A percentile compares a stretch with the other conserved stretches of the same genome.
Evolutionary conservation across 2,329 filamentous ascomycete species (phyloP).

Genomic region (Cytospora paraplurivora): DNA sequence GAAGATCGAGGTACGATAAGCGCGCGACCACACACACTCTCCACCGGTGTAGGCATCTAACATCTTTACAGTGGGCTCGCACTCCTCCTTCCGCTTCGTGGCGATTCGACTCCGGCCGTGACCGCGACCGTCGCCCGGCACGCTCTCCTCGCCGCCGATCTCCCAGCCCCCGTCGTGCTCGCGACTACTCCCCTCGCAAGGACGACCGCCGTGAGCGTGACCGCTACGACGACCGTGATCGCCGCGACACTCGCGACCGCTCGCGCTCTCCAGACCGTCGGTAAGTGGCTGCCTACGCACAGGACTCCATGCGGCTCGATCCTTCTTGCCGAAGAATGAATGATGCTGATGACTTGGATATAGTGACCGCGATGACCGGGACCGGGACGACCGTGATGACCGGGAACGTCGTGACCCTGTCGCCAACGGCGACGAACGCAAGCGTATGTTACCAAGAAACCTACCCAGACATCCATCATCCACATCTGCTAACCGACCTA

Average conservation of each 20-base stretch:
- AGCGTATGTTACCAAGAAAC: conserved; percentile 60
- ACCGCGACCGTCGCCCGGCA: conserved; percentile 65
- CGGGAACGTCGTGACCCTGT: conserved; percentile 75
- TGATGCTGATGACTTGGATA: conserved; percentile 35
- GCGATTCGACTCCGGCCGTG: conserved; percentile 92
- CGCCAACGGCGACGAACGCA: conserved; percentile 84
- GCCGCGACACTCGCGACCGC: conserved; percentile 71
- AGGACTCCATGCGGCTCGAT: background rate
- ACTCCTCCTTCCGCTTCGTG: conserved; percentile 97
- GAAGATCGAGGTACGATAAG: conserved; percentile 84
- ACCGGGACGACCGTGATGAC: conserved; percentile 68
- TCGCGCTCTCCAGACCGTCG: conserved; percentile 70
- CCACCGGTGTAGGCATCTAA: conserved; percentile 28
- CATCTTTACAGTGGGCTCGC: conserved; percentile 79
- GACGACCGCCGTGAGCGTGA: conserved; percentile 83
- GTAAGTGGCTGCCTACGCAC: conserved; percentile 40
- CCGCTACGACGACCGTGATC: conserved; percentile 75
- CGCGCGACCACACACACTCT: conserved; percentile 5
- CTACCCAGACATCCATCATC: conserved; percentile 39
- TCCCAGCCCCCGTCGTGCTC: conserved; percentile 71
- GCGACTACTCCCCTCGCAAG: conserved; percentile 85
- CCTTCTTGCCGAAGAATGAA: conserved; percentile 49
- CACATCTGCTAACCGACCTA: conserved; percentile 32
- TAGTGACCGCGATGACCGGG: conserved; percentile 57
- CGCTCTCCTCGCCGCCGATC: conserved; percentile 69